Base-by-base conservation (phyloP, 106 monocot genomes). In the Apostasia ramifera region DNA sequence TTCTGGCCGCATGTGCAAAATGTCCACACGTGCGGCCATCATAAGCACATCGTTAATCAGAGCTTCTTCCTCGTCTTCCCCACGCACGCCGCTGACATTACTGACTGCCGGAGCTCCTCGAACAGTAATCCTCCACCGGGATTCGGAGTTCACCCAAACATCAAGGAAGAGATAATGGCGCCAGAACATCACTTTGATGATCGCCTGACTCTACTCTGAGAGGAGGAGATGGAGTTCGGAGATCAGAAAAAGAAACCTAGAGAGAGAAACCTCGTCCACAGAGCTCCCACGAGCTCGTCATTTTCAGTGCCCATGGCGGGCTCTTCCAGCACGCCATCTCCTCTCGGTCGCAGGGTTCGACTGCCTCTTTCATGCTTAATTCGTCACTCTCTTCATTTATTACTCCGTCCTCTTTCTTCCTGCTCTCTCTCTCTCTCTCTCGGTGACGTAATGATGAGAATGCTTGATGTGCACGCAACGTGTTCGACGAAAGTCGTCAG, bases 401-500 rank as follows among this genome's bases (percentile, higher is more conserved):
- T 50, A 50, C 50, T 55, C 55, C n/a, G 11, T 55, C 3, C 9
- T 59, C 38, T 3, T n/a, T 59, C 40, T n/a, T 2, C 6, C 8
- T 59, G 37, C 40, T 40, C 12, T 40, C 62, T 62, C 62, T 62
- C 12, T 43, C 41, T 40, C 0, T 40, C 3, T 41, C 62, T 62
- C 42, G 4, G 2, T 60, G 38, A 12, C 44, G n/a, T 44, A 62
- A 62, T 62, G 43, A 42, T 44, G 43, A 41, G 26, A 62, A 43
- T 44, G 10, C 62, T 62, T 62, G 44, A 11, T 6, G 44, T 62
- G 43, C 62, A 62, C 62, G 62, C 62, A 62, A 62, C 12, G 39
- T 62, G 62, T 62, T 62, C 62, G 62, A 62, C 44, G 62, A 10
- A 62, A 62, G 13, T 62, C 62, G 15, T 40, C 40, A 44, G 12